These are phyloP conservation scores for Monocercomonoides exilis DNA, from an alignment of 78 protist genomes.

Conservation along the genomic window DNA sequence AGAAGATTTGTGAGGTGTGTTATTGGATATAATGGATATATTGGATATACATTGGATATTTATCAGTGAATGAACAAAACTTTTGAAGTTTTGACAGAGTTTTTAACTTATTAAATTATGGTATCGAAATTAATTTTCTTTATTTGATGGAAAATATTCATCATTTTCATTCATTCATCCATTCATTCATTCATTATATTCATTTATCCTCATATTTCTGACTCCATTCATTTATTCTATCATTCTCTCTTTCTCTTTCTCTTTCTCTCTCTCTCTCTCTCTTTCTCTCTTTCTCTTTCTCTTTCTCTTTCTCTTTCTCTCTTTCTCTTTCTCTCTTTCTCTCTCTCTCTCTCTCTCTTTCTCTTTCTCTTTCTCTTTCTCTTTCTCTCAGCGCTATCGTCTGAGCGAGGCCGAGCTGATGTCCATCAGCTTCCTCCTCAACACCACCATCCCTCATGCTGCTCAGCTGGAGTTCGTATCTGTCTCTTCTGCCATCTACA, in stretches of 20 bases:
- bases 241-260: neutral
- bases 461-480: neutral
- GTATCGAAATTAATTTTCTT: too few relatives aligned
- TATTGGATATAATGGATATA: too few relatives aligned
- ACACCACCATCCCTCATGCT: neutral
- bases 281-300: neutral
- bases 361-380: neutral
- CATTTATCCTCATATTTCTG: too few relatives aligned
- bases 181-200: too few relatives aligned
- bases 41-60: too few relatives aligned
- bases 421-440: neutral
- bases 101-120: too few relatives aligned
- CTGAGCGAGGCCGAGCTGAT: neutral
- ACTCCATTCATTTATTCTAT: neutral
- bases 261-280: neutral
- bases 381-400: neutral
- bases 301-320: neutral
- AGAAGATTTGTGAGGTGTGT: too few relatives aligned
- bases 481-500: neutral
- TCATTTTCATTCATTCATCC: too few relatives aligned
- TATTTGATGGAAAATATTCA: too few relatives aligned
- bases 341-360: neutral
- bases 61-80: too few relatives aligned
- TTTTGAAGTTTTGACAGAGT: too few relatives aligned
- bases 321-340: neutral